These are phyloP conservation scores for Picochlorum sp. DNA, from an alignment of 139 green algal genomes.

Conservation along the genomic window DNA sequence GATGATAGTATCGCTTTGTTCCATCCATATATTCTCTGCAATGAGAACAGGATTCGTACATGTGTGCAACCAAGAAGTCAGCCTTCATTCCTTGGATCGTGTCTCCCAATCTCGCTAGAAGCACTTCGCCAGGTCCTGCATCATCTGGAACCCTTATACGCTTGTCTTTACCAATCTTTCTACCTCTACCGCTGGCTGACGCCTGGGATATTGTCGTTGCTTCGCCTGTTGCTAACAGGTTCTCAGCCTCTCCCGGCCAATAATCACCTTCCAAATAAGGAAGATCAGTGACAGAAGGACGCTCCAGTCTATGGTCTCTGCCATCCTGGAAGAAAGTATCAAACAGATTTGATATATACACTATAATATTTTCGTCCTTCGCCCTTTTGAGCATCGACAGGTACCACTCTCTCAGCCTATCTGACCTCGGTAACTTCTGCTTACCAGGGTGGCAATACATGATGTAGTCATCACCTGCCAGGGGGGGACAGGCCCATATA, in stretches of 20 bases:
- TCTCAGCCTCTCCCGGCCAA: conserved; percentile 87
- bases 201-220: not conserved
- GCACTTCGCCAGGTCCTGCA: conserved; percentile 48
- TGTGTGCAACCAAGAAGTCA: conserved; percentile 97
- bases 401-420: conserved; percentile 91
- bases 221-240: conserved; percentile 32
- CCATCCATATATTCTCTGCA: conserved; percentile 60
- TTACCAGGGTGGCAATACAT: conserved; percentile 93
- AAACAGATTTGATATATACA: conserved; percentile 78
- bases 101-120: conserved; percentile 72
- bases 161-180: conserved; percentile 73
- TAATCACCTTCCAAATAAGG: conserved; percentile 99
- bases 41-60: conserved; percentile 80
- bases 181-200: not conserved
- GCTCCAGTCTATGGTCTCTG: conserved; percentile 61
- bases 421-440: conserved; percentile 87
- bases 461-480: conserved; percentile 98
- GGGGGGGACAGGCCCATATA: conserved; percentile 98
- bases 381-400: conserved; percentile 62
- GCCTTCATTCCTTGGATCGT: conserved; percentile 84
- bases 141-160: conserved; percentile 36
- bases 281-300: conserved; percentile 42
- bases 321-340: conserved; percentile 88
- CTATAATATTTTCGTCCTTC: conserved; percentile 59
- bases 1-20: conserved; percentile 17